Base-by-base conservation (phyloP, 148 eudicot genomes). In the Spergularia marina region DNA sequence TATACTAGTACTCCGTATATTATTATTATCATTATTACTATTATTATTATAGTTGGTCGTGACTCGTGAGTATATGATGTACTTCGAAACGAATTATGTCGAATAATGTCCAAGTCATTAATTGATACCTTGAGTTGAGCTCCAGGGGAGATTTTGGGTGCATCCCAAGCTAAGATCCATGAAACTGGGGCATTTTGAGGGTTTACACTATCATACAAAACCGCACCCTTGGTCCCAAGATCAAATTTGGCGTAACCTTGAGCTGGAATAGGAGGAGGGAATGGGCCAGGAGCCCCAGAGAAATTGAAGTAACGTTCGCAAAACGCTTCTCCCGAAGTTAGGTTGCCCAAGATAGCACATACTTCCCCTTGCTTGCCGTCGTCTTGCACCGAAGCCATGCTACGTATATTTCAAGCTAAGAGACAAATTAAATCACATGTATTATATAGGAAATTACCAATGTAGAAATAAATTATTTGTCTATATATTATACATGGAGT, bases 161-260 rank as follows among this genome's bases (percentile, higher is more conserved):
- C 8, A 30, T 62, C 65, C 65, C 65, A 62, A 62, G 65, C 65
- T n/a, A 62, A 62, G 17, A 62, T 6, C 65, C 65, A 62, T 30
- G 41, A 14, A 62, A 16, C 12, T 7, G 41, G 41, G 1, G 12
- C 40, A 1, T 62, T 17, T 25, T 62, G 40, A 15, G 25, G 25
- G 65, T 62, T 62, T 2, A 8, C 5, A 14, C 65, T 41, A 13
- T 7, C 5, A 34, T 62, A 62, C 5, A 62, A 15, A 40, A 62
- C 65, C 25, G 65, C 65, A 25, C 65, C 65, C 30, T 62, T 62
- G 17, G 40, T 25, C 41, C 25, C 41, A 5, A 30, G 2, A 34
- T 12, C 41, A 39, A 2, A 13, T 30, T 25, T 15, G 14, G 17
- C 14, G 2, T 30, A 39, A 62, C 65, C 65, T 30, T 30, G 2